These are phyloP conservation scores for Fraxinus anomala DNA, from an alignment of 257 asterid genomes.

Conservation along the genomic window DNA sequence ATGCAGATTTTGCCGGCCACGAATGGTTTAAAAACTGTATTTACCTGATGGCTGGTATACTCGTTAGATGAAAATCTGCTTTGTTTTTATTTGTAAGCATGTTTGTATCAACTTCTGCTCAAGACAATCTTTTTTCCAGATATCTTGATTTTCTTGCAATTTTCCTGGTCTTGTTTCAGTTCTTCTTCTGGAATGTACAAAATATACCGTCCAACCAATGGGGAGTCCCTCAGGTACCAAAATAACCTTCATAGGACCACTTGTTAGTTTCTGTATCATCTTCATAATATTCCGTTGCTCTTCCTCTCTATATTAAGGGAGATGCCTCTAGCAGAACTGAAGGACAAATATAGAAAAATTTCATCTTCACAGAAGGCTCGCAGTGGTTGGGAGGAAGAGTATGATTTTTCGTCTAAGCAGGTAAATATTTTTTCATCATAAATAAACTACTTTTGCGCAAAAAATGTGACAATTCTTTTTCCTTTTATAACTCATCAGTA, in stretches of 20 bases:
- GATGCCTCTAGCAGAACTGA: conserved; percentile 78
- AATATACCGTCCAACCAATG: conserved; percentile 84
- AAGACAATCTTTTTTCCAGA: conserved; percentile 13
- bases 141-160: conserved; percentile 20
- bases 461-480: not conserved
- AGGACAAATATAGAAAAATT: conserved; percentile 79
- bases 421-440: conserved; percentile 35
- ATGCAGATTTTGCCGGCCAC: not conserved
- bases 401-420: conserved; percentile 80
- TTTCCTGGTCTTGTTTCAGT: conserved; percentile 50
- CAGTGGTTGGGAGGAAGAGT: conserved; percentile 87
- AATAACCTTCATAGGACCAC: conserved; percentile 17
- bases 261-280: conserved; percentile 22
- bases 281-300: conserved; percentile 14
- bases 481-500: not conserved
- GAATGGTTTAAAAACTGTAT: not conserved
- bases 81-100: not conserved
- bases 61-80: not conserved
- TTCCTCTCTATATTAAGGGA: conserved; percentile 64
- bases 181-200: conserved; percentile 72
- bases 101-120: not conserved
- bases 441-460: not conserved
- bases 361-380: conserved; percentile 68
- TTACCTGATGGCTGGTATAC: not conserved
- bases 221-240: conserved; percentile 86